Evolutionary conservation across 306 rosid genomes (phyloP).

Genomic region (Vigna reflexopilosa): DNA sequence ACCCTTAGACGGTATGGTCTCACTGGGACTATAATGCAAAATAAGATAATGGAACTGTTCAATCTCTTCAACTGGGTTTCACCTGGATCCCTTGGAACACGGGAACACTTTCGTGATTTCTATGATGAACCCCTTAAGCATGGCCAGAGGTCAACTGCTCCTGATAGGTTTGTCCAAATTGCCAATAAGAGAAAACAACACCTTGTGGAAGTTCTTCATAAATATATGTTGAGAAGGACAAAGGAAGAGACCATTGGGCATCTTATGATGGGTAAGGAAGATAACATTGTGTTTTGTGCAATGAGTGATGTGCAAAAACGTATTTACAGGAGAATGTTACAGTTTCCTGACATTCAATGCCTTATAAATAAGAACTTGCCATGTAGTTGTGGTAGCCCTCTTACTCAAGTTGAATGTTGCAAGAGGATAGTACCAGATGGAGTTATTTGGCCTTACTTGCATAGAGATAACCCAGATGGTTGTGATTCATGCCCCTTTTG

Average conservation of each 20-base stretch:
- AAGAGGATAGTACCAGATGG: slow-evolving; percentile 88
- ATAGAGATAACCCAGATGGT: slow-evolving; percentile 83
- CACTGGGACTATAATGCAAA: slow-evolving; percentile 96
- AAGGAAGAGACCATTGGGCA: slow-evolving; percentile 98
- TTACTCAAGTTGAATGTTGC: slow-evolving; percentile 89
- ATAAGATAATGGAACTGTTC: slow-evolving; percentile 92
- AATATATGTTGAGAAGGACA: slow-evolving; percentile 90
- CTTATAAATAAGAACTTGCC: slow-evolving; percentile 85
- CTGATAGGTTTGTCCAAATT: slow-evolving; percentile 75
- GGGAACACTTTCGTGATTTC: slow-evolving; percentile 90
- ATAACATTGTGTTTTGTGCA: slow-evolving; percentile 84
- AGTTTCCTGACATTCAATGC: slow-evolving; percentile 90
- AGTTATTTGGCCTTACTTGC: slow-evolving; percentile 87
- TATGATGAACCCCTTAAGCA: slow-evolving; percentile 95
- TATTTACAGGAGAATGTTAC: slow-evolving; percentile 82
- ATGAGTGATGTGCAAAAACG: slow-evolving; percentile 96
- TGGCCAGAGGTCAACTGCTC: slow-evolving; percentile 96
- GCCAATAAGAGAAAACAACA: slow-evolving; percentile 88
- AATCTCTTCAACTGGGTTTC: slow-evolving; percentile 92
- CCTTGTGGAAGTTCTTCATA: slow-evolving; percentile 70
- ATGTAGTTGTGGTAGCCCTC: slow-evolving; percentile 95
- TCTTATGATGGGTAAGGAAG: slow-evolving; percentile 99
- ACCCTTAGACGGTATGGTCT: slow-evolving; percentile 84
- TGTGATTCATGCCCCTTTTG: slow-evolving; percentile 98
- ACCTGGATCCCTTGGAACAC: slow-evolving; percentile 94